A percentile compares a stretch with the other conserved stretches of the same genome.
phyloP scores from a whole-genome alignment of 306 rosid genomes.

The Ochetophila trinervis region DNA sequence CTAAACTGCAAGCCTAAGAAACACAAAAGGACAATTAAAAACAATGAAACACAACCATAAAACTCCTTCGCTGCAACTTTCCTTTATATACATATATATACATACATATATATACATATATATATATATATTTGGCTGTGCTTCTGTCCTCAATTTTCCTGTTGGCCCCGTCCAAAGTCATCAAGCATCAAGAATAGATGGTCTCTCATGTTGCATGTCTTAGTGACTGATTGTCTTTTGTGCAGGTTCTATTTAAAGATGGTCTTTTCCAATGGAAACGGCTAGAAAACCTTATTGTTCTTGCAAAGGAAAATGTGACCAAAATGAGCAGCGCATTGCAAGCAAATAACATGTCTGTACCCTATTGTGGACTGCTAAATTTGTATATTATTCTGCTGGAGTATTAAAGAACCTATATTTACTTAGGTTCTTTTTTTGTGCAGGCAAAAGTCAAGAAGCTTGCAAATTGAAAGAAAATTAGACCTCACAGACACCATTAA shows the following conservation, averaged over 20 bases:
- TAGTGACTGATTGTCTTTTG: not conserved
- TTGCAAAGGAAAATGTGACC: constrained; percentile 92
- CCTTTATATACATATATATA: no score
- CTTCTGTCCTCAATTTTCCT: no score
- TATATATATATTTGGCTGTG: no score
- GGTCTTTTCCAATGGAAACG: constrained; percentile 98
- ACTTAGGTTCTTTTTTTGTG: constrained; percentile 16
- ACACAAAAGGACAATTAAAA: no score
- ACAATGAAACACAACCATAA: no score
- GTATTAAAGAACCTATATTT: constrained; percentile 24
- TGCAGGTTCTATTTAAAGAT: constrained; percentile 90
- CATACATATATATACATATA: no score
- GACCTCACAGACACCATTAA: constrained; percentile 95
- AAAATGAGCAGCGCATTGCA: constrained; percentile 92
- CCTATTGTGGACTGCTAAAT: constrained; percentile 17
- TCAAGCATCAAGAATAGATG: constrained; percentile 1
- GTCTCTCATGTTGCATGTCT: not conserved
- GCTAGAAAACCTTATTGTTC: constrained; percentile 92
- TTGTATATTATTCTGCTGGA: constrained; percentile 23
- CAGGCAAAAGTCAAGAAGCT: constrained; percentile 56
- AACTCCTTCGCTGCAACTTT: no score
- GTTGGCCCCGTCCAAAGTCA: no score
- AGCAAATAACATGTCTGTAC: constrained; percentile 59
- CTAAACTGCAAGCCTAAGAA: no score
- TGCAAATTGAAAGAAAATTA: constrained; percentile 56